Percentiles rank a stretch among this genome's conserved stretches.
Conservation (phyloP, 2,329 filamentous ascomycete genomes). For the Aureobasidium sp. region DNA sequence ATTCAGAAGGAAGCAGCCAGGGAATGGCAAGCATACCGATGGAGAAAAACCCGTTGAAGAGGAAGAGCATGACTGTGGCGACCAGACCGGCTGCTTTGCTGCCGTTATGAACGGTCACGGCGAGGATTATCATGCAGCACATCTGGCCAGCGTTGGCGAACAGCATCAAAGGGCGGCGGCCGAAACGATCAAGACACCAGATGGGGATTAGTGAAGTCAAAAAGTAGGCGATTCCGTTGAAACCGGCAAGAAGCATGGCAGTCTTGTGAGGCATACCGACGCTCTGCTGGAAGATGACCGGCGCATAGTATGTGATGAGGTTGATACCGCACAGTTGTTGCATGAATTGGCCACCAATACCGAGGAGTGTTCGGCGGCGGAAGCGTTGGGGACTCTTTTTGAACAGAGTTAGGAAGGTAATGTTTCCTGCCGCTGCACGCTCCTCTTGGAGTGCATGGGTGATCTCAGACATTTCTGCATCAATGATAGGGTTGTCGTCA, state of each 20-base stretch:
- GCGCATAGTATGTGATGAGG: constrained; percentile 23
- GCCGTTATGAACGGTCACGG: too few relatives aligned
- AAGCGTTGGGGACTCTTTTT: constrained; percentile 22
- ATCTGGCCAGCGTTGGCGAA: constrained; percentile 16
- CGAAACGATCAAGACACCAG: constrained; percentile 28
- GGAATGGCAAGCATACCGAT: not conserved
- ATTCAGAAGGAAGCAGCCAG: constrained; percentile 18
- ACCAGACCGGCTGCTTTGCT: constrained; percentile 22
- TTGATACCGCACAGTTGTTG: constrained; percentile 25
- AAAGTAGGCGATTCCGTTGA: constrained; percentile 25
- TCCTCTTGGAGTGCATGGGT: constrained; percentile 28
- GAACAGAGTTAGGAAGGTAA: too few relatives aligned
- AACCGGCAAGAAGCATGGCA: constrained; percentile 22
- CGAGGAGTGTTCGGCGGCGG: too few relatives aligned
- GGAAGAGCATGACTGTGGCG: too few relatives aligned
- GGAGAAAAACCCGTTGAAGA: constrained; percentile 17
- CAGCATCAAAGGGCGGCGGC: too few relatives aligned
- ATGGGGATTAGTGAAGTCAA: constrained; percentile 25
- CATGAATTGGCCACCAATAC: constrained; percentile 9
- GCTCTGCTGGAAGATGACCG: constrained; percentile 21
- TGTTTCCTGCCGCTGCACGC: constrained; percentile 32
- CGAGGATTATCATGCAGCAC: constrained; percentile 21
- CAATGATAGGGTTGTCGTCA: constrained; percentile 37
- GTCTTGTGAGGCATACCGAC: constrained; percentile 20
- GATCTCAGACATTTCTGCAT: constrained; percentile 45